phyloP scores from a whole-genome alignment of 2,329 filamentous ascomycete species.

The Aspergillus uvarum region DNA sequence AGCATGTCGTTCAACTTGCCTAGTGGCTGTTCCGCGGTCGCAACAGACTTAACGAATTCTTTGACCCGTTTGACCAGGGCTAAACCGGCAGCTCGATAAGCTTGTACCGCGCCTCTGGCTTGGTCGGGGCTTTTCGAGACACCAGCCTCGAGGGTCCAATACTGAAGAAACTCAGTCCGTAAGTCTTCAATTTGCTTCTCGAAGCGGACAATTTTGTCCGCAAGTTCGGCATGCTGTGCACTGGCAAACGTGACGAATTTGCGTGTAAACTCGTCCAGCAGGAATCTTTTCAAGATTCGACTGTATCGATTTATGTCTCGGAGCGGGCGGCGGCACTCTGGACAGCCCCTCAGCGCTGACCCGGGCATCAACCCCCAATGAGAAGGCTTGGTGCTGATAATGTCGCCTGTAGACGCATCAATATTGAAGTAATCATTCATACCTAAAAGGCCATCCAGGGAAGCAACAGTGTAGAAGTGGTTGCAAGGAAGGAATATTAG shows the following conservation, averaged over 20 bases:
- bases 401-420: not conserved
- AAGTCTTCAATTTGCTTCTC: not conserved
- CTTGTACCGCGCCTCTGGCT: not conserved
- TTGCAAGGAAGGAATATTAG: conserved; percentile 15
- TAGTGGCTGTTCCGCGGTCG: conserved; percentile 6
- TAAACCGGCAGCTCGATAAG: not conserved
- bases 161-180: not conserved
- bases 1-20: conserved; percentile 9
- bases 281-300: conserved; percentile 11
- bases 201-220: not conserved
- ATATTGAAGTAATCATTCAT: conserved; percentile 11
- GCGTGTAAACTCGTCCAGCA: conserved; percentile 16
- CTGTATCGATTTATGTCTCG: conserved; percentile 17
- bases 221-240: not conserved
- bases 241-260: conserved; percentile 11
- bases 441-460: conserved; percentile 13
- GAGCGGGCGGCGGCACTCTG: conserved; percentile 15
- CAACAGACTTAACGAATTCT: conserved; percentile 5
- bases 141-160: not conserved
- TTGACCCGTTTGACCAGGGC: not conserved
- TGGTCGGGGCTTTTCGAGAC: not conserved
- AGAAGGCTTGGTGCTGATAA: not conserved
- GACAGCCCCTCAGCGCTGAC: conserved; percentile 6
- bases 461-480: conserved; percentile 15
- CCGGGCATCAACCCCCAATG: not conserved